Conservation (phyloP, 139 green algal species). For the Ostreobium quekettii region DNA sequence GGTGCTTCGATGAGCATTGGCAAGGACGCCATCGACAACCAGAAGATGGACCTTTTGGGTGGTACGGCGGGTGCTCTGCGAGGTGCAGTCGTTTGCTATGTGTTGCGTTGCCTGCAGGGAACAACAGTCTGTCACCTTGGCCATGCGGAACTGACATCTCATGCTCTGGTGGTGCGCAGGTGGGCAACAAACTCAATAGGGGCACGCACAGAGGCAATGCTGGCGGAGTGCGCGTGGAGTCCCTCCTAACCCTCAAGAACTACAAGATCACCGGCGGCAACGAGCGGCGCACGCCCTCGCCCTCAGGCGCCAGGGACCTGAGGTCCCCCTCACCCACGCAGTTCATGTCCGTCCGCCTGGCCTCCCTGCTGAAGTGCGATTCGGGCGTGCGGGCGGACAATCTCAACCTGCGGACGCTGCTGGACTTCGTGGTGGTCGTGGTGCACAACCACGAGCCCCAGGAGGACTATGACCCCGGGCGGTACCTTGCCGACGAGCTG, state of each 20-base stretch:
- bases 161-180: too few species aligned
- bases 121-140: too few species aligned
- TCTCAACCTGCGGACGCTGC: conserved; percentile 8
- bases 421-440: conserved; percentile 10
- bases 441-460: conserved; percentile 7
- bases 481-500: conserved; percentile 7
- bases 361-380: not conserved
- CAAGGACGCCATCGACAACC: too few species aligned
- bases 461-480: not conserved
- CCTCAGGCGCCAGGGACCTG: not conserved
- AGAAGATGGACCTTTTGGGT: too few species aligned
- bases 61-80: too few species aligned
- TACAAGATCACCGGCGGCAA: not conserved
- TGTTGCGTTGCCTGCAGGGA: too few species aligned
- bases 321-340: not conserved
- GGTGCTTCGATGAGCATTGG: too few species aligned
- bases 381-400: not conserved
- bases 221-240: conserved; percentile 6
- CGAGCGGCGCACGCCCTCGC: not conserved
- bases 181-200: conserved; percentile 16
- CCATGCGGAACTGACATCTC: too few species aligned
- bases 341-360: not conserved
- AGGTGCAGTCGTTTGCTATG: too few species aligned
- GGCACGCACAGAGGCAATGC: conserved; percentile 16
- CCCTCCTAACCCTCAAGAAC: not conserved